Percentiles rank a stretch among this genome's conserved stretches.
Evolutionary conservation across 805 yeast genomes (phyloP).

Genomic region (Deakozyma indianensis): DNA sequence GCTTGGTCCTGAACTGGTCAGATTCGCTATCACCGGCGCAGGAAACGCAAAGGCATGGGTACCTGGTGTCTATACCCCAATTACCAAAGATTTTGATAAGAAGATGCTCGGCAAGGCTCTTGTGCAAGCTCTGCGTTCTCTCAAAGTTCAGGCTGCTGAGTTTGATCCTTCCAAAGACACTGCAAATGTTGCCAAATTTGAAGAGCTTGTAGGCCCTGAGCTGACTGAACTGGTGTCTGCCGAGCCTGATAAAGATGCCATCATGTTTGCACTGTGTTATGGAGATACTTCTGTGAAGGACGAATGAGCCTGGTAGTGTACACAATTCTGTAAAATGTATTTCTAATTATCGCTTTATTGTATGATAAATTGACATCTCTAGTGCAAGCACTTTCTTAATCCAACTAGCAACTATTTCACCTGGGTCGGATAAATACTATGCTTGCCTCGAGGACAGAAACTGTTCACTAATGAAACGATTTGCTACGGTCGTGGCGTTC

Average conservation of each 20-base stretch:
- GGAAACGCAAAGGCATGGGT: slow-evolving; percentile 79
- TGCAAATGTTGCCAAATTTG: not conserved
- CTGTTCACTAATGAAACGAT: not conserved
- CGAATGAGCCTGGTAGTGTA: no score
- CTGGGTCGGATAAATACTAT: no score
- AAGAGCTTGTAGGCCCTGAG: not conserved
- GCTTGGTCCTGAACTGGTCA: slow-evolving; percentile 75
- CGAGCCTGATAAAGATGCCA: not conserved
- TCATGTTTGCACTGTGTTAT: not conserved
- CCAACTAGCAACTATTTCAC: no score
- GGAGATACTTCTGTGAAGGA: not conserved
- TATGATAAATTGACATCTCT: no score
- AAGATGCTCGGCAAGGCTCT: not conserved
- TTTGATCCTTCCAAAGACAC: not conserved
- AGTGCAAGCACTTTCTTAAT: no score
- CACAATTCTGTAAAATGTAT: no score
- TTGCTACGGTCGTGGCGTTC: not conserved
- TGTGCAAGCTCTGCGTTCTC: not conserved
- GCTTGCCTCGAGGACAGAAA: no score
- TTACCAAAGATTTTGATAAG: not conserved
- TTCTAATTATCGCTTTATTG: no score
- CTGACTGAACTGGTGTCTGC: not conserved
- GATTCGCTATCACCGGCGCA: slow-evolving; percentile 47
- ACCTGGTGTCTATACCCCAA: slow-evolving; percentile 20
- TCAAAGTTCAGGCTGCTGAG: not conserved